Evolutionary conservation across 345 rosid genomes (phyloP).

Genomic region (Eucalyptus sideroxylon): DNA sequence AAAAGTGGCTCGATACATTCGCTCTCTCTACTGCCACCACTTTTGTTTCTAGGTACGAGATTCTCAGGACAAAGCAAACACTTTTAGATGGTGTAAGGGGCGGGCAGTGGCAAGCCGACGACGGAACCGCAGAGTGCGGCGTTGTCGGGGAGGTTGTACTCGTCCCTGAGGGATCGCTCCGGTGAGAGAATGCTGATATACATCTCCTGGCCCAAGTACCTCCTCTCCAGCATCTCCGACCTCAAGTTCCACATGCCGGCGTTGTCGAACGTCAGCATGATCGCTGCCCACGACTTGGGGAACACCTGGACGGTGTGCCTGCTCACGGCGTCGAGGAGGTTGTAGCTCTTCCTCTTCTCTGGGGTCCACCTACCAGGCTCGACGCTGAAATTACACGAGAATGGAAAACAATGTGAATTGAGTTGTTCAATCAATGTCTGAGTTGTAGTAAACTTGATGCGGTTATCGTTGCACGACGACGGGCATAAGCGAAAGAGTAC

Average conservation of each 20-base stretch:
- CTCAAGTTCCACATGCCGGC: conserved; percentile 95
- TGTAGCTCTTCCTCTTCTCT: conserved; percentile 69
- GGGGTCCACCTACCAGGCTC: conserved; percentile 79
- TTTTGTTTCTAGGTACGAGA: not conserved
- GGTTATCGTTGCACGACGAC: not conserved
- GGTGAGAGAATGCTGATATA: conserved; percentile 63
- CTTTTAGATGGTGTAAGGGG: conserved; percentile 27
- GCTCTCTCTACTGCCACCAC: not conserved
- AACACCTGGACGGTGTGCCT: conserved; percentile 76
- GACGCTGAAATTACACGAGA: conserved; percentile 12
- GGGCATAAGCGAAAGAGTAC: not conserved
- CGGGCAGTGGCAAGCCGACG: conserved; percentile 44
- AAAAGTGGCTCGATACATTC: not conserved
- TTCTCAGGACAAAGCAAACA: not conserved
- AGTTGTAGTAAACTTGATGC: not conserved
- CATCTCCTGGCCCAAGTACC: conserved; percentile 68
- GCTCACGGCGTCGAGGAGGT: conserved; percentile 77
- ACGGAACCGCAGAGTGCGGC: conserved; percentile 49
- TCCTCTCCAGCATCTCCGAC: conserved; percentile 54
- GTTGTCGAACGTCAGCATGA: conserved; percentile 74
- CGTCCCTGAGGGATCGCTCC: conserved; percentile 63
- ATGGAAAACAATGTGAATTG: not conserved
- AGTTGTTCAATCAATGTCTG: not conserved
- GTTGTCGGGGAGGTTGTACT: conserved; percentile 66
- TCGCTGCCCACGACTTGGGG: conserved; percentile 87